Evolutionary conservation across 768 basidiomycete species (phyloP).

Genomic region (Sporobolomyces roseus): DNA sequence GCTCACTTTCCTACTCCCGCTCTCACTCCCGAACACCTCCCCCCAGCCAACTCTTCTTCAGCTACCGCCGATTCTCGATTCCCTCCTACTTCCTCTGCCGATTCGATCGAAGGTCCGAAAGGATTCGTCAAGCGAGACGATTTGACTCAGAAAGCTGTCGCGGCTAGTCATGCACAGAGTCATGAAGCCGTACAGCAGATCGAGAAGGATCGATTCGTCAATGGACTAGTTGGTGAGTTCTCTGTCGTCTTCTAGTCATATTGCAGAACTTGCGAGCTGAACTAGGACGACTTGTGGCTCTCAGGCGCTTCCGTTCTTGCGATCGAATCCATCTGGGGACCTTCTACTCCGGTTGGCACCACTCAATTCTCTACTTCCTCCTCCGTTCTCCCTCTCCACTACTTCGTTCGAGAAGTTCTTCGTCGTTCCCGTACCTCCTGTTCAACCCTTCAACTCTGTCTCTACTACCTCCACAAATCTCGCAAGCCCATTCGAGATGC

Average conservation of each 20-base stretch:
- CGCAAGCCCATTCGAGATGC: slow-evolving; percentile 66
- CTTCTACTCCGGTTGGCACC: neutral
- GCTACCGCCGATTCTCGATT: too few relatives aligned
- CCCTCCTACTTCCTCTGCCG: too few relatives aligned
- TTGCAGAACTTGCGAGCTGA: too few relatives aligned
- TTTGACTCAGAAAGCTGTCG: too few relatives aligned
- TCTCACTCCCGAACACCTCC: slow-evolving; percentile 6
- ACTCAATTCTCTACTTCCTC: neutral
- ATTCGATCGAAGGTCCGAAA: neutral
- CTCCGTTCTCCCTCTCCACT: slow-evolving; percentile 48
- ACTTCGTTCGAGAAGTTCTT: slow-evolving; percentile 83
- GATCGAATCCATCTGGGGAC: slow-evolving; percentile 41
- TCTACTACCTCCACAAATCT: slow-evolving; percentile 76
- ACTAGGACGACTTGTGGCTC: too few relatives aligned
- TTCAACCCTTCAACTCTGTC: slow-evolving; percentile 78
- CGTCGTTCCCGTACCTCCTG: slow-evolving; percentile 80
- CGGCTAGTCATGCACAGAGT: too few relatives aligned
- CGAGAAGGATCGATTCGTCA: slow-evolving; percentile 33
- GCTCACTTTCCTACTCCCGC: slow-evolving; percentile 19
- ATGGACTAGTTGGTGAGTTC: slow-evolving; percentile 24
- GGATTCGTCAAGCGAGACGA: too few relatives aligned
- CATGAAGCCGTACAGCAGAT: neutral
- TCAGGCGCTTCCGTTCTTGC: slow-evolving; percentile 34
- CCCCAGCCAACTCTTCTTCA: neutral
- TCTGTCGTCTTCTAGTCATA: neutral